Conservation (phyloP, 164 flowering plant genomes). For the Aristolochia contorta region DNA sequence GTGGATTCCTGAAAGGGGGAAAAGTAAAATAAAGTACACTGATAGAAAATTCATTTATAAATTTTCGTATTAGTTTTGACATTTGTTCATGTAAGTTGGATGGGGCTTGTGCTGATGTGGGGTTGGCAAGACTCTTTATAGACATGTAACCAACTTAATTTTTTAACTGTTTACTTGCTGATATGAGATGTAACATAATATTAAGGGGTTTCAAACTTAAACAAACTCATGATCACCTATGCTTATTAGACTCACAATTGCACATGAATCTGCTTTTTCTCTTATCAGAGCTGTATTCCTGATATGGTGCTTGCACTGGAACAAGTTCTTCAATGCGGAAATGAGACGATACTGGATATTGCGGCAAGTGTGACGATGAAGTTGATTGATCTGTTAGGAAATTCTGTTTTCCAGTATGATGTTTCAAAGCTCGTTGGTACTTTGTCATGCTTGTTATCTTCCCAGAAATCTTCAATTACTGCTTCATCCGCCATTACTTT, state of each 20-base stretch:
- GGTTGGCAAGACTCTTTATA: background rate
- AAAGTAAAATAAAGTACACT: too few relatives aligned
- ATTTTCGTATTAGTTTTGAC: too few relatives aligned
- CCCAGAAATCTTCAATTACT: conserved; percentile 26
- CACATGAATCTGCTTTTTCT: background rate
- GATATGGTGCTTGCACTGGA: conserved; percentile 59
- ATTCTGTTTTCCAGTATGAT: conserved; percentile 29
- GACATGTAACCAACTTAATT: background rate
- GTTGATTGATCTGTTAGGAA: conserved; percentile 43
- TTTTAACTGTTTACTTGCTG: background rate
- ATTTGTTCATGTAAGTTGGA: too few relatives aligned
- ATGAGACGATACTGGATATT: conserved; percentile 26
- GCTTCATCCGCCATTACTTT: conserved; percentile 46
- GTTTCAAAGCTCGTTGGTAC: conserved; percentile 38
- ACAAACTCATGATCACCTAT: background rate
- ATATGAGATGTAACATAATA: background rate
- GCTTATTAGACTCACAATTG: background rate
- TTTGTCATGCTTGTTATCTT: conserved; percentile 41
- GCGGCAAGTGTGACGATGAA: conserved; percentile 39
- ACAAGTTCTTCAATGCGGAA: conserved; percentile 47
- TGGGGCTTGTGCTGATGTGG: too few relatives aligned
- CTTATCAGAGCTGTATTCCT: conserved; percentile 45
- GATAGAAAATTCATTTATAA: too few relatives aligned
- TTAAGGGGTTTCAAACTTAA: background rate
- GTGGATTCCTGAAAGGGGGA: too few relatives aligned